Base-by-base conservation (phyloP, 306 rosid species). In the Lathyrus aphaca region DNA sequence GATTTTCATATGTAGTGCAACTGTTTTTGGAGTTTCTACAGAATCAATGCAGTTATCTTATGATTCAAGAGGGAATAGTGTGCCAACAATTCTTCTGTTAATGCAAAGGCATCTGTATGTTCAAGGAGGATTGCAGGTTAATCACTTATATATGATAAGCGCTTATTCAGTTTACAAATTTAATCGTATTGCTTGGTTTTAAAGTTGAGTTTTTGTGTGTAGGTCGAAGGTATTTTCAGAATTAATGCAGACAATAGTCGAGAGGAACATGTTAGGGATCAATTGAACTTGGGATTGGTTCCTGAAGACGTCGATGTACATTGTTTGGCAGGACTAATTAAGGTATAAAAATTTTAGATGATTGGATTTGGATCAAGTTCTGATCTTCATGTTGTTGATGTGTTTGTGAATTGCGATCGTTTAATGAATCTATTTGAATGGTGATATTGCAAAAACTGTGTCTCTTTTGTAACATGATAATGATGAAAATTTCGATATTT, bases 211-310 rank as follows among this genome's bases (percentile, higher is more conserved):
- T 73, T 72, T 23, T 69, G 27, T 29, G 42, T 79, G 81, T 75
- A 93, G 98, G 91, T 86, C 5, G 97, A 90, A 85, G 98, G 98
- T 6, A 86, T 93, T 71, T 93, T 93, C 85, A 88, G 98, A 82
- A 88, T 93, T 54, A 87, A 84, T 43, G 81, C 86, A 21, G 98
- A 82, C 49, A 93, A 93, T 49, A 83, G 88, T 77, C 94, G 86
- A 73, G 98, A 86, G 82, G 96, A 93, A 82, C 57, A 80, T 75
- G 96, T 86, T 25, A 84, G 98, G 77, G 84, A 82, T 69, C 91
- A 86, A 60, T 79, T 93, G 79, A 93, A 93, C 51, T 66, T 82
- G 45, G 98, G 98, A 63, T 80, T 81, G 66, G 85, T 93, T 69
- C 94, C 97, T 5, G 91, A 88, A 68, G 93, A 74, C 68, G 73